phyloP scores from a whole-genome alignment of 345 rosid genomes.

The Rhizophora apiculata region DNA sequence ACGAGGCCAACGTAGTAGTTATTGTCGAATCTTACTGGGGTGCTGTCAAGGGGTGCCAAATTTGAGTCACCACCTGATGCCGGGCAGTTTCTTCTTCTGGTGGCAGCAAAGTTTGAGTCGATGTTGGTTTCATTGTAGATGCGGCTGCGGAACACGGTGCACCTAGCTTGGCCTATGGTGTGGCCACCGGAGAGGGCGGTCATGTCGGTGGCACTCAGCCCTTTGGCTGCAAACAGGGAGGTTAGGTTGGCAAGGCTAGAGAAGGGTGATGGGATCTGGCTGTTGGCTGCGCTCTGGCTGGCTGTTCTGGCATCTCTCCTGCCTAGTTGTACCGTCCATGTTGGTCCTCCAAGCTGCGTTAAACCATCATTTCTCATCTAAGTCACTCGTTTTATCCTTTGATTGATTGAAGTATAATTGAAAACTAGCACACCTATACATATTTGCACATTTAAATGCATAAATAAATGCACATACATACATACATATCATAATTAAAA shows the following conservation, averaged over 20 bases:
- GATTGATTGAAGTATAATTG: too few species aligned
- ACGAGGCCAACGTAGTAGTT: slow-evolving; percentile 29
- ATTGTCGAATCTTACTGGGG: slow-evolving; percentile 33
- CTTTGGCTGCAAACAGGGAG: slow-evolving; percentile 31
- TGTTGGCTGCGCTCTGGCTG: slow-evolving; percentile 32
- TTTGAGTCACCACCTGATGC: slow-evolving; percentile 29
- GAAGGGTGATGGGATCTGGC: slow-evolving; percentile 36
- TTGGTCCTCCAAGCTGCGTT: slow-evolving; percentile 34
- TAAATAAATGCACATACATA: background rate
- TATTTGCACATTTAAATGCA: background rate
- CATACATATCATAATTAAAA: background rate
- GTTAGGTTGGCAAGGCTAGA: slow-evolving; percentile 34
- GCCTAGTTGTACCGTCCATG: slow-evolving; percentile 45
- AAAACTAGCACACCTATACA: background rate
- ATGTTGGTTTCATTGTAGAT: slow-evolving; percentile 46
- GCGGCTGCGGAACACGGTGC: slow-evolving; percentile 8
- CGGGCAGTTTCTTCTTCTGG: slow-evolving; percentile 28
- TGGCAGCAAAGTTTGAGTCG: slow-evolving; percentile 22
- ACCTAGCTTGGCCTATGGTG: slow-evolving; percentile 7
- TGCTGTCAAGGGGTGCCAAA: slow-evolving; percentile 31
- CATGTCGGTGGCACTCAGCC: slow-evolving; percentile 40
- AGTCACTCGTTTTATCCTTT: background rate
- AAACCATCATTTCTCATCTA: background rate
- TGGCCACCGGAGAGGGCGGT: slow-evolving; percentile 32
- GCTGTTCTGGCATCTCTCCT: slow-evolving; percentile 51